Evolutionary conservation across 768 basidiomycete genomes (phyloP).

Genomic region (Thelephora aurantiotincta): DNA sequence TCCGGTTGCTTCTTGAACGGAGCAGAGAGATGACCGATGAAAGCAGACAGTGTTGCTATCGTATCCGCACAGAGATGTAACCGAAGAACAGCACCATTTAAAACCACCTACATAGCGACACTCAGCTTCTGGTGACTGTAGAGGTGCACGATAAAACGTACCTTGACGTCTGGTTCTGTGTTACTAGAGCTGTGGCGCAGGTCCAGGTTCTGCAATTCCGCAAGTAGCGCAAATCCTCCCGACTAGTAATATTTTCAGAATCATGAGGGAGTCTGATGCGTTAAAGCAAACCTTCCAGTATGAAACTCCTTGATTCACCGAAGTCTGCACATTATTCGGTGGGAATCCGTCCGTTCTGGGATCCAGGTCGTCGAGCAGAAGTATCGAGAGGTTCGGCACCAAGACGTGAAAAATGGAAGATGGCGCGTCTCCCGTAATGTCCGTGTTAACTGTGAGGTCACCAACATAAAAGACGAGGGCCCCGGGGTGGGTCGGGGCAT

Average conservation of each 20-base stretch:
- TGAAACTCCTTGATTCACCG: slow-evolving; percentile 21
- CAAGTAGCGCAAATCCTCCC: slow-evolving; percentile 55
- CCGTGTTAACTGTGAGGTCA: slow-evolving; percentile 55
- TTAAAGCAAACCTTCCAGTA: slow-evolving; percentile 51
- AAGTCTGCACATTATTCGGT: slow-evolving; percentile 8
- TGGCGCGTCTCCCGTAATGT: slow-evolving; percentile 52
- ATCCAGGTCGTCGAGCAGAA: slow-evolving; percentile 40
- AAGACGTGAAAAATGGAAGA: slow-evolving; percentile 37
- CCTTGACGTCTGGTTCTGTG: background rate
- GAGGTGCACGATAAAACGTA: too few species aligned
- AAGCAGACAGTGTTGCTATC: slow-evolving; percentile 37
- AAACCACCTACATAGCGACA: slow-evolving; percentile 28
- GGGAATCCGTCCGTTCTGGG: slow-evolving; percentile 14
- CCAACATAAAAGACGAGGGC: slow-evolving; percentile 54
- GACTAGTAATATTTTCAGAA: slow-evolving; percentile 22
- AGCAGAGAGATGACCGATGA: slow-evolving; percentile 37
- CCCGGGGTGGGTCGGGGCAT: slow-evolving; percentile 46
- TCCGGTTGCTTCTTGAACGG: slow-evolving; percentile 23
- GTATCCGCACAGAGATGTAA: slow-evolving; percentile 75
- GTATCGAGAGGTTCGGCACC: slow-evolving; percentile 33
- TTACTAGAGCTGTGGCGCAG: slow-evolving; percentile 23
- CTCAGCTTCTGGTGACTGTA: background rate
- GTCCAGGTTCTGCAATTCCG: slow-evolving; percentile 40
- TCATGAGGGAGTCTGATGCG: background rate
- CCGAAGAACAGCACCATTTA: slow-evolving; percentile 37